A percentile compares a stretch with the other conserved stretches of the same genome.
These are phyloP conservation scores for Diaporthe sp. DNA, from an alignment of 2,329 filamentous ascomycete genomes.

Conservation along the genomic window DNA sequence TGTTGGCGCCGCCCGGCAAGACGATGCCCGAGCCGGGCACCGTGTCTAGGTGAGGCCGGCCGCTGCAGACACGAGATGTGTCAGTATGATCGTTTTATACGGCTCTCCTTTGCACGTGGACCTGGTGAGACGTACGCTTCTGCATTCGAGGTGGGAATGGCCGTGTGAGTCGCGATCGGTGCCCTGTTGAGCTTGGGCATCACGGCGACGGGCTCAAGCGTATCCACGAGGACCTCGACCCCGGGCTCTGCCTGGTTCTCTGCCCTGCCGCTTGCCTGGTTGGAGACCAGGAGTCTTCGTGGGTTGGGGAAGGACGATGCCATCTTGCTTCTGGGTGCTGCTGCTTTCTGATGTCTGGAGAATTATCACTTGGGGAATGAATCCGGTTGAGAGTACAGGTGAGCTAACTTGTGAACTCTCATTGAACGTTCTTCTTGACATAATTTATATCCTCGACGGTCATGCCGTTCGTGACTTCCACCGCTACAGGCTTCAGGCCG, in stretches of 20 bases:
- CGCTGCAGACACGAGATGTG: conserved; percentile 9
- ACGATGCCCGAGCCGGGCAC: conserved; percentile 51
- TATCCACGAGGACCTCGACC: conserved; percentile 28
- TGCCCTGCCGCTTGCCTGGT: neutral
- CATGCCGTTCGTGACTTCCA: no score
- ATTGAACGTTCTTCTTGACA: neutral
- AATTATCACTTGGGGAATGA: neutral
- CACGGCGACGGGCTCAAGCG: conserved; percentile 9
- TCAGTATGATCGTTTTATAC: neutral
- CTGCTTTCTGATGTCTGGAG: neutral
- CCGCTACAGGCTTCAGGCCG: no score
- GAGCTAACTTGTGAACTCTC: neutral
- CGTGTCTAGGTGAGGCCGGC: conserved; percentile 43
- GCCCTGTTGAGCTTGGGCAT: conserved; percentile 18
- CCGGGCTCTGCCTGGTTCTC: conserved; percentile 19
- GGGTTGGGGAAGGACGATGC: conserved; percentile 22
- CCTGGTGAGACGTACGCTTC: conserved; percentile 41
- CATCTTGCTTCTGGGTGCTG: neutral
- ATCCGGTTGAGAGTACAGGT: neutral
- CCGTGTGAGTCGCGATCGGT: conserved; percentile 22
- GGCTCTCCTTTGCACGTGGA: neutral
- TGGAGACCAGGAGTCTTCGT: conserved; percentile 27
- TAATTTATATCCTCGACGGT: neutral
- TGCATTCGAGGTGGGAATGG: conserved; percentile 40
- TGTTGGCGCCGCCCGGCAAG: conserved; percentile 50